A percentile compares a stretch with the other conserved stretches of the same genome.
Evolutionary conservation across 805 yeast species (phyloP).

Genomic region (Wickerhamiella allomyrinae): DNA sequence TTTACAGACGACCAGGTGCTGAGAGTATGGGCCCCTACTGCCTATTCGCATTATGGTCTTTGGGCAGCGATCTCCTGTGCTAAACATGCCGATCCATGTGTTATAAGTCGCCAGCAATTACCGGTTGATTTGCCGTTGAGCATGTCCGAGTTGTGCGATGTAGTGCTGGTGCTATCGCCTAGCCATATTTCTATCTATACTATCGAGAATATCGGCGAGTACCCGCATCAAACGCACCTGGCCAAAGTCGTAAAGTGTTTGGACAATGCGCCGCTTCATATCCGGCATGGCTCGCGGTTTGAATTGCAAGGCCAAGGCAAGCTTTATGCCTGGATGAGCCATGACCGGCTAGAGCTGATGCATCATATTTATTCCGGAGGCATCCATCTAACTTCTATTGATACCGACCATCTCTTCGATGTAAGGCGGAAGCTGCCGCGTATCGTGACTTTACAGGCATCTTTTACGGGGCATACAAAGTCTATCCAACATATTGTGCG

Average conservation of each 20-base stretch:
- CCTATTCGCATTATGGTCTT: constrained; percentile 5
- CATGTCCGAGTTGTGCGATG: background rate
- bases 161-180: background rate
- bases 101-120: background rate
- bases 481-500: constrained; percentile 55
- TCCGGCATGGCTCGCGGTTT: background rate
- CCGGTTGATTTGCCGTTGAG: background rate
- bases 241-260: constrained; percentile 30
- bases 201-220: constrained; percentile 34
- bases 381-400: constrained; percentile 2
- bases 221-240: constrained; percentile 25
- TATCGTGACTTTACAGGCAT: constrained; percentile 15
- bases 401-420: constrained; percentile 22
- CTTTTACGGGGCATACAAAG: constrained; percentile 76
- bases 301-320: background rate
- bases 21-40: constrained; percentile 41
- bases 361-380: constrained; percentile 1
- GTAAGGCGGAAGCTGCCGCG: background rate
- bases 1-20: constrained; percentile 43
- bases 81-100: constrained; percentile 22
- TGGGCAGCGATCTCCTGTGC: constrained; percentile 38
- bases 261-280: constrained; percentile 5
- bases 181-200: constrained; percentile 27
- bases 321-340: background rate
- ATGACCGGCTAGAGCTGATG: background rate